Percentiles rank a stretch among this genome's conserved stretches.
Evolutionary conservation across 2,329 filamentous ascomycete species (phyloP).

Genomic region (Lomentospora prolificans): DNA sequence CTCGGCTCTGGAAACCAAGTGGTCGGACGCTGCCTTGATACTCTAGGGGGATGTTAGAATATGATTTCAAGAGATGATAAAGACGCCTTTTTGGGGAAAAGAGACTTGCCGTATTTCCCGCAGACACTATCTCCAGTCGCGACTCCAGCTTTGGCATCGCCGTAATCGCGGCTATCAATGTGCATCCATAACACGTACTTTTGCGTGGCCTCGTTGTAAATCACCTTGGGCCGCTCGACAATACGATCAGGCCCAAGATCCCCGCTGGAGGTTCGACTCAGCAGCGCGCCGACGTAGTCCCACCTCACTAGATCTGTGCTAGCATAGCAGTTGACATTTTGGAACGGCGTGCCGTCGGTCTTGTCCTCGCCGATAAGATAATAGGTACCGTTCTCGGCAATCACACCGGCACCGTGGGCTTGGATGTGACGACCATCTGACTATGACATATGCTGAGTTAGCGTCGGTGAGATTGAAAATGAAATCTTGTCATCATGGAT

Average conservation of each 20-base stretch:
- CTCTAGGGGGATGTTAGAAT: not conserved
- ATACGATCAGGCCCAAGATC: slow-evolving; percentile 53
- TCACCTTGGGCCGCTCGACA: slow-evolving; percentile 58
- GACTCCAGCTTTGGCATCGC: slow-evolving; percentile 55
- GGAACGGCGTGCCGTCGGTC: slow-evolving; percentile 48
- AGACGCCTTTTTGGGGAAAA: too few relatives aligned
- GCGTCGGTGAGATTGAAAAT: not conserved
- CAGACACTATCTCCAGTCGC: slow-evolving; percentile 50
- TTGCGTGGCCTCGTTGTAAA: slow-evolving; percentile 53
- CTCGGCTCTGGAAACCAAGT: slow-evolving; percentile 32
- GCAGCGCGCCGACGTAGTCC: slow-evolving; percentile 49
- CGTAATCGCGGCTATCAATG: slow-evolving; percentile 52
- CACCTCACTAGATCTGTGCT: slow-evolving; percentile 54
- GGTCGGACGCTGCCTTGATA: slow-evolving; percentile 25
- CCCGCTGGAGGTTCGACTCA: slow-evolving; percentile 40
- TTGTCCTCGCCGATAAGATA: slow-evolving; percentile 66
- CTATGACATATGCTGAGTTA: slow-evolving; percentile 12
- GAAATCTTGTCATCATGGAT: not conserved
- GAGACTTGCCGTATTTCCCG: slow-evolving; percentile 38
- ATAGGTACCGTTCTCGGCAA: slow-evolving; percentile 46
- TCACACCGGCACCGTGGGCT: slow-evolving; percentile 57
- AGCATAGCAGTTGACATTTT: slow-evolving; percentile 59
- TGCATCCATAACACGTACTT: slow-evolving; percentile 64
- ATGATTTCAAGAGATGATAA: not conserved
- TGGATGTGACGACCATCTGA: slow-evolving; percentile 48